Evolutionary conservation across 2,329 filamentous ascomycete species (phyloP).

Genomic region (Teratosphaeria gauchensis): DNA sequence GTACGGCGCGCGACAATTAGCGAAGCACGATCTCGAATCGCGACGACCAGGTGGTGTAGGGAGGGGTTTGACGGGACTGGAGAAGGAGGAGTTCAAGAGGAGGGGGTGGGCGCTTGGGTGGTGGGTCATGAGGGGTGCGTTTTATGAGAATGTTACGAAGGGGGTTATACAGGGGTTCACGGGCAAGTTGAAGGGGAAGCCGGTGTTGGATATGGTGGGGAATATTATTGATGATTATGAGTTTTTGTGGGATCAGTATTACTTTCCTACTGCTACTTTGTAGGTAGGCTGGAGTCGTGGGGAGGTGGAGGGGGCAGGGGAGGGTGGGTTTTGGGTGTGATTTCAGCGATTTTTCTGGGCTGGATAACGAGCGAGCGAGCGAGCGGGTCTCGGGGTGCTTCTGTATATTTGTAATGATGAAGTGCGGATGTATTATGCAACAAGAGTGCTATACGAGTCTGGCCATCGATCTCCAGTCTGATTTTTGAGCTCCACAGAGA

Average conservation of each 20-base stretch:
- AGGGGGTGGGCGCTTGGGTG: constrained; percentile 84
- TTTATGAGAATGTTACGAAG: constrained; percentile 83
- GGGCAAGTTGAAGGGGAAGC: constrained; percentile 58
- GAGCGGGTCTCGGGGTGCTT: too few species aligned
- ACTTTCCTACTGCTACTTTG: constrained; percentile 63
- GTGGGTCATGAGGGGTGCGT: constrained; percentile 95
- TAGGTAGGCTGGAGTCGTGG: constrained; percentile 18
- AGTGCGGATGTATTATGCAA: too few species aligned
- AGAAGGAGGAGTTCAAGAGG: constrained; percentile 81
- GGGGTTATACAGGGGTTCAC: constrained; percentile 60
- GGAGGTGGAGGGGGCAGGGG: too few species aligned
- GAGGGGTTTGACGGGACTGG: constrained; percentile 68
- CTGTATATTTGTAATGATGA: too few species aligned
- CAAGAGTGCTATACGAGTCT: too few species aligned
- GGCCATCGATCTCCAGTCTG: too few species aligned
- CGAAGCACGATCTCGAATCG: constrained; percentile 55
- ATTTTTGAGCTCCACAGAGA: too few species aligned
- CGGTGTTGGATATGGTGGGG: constrained; percentile 69
- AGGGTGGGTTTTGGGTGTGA: too few species aligned
- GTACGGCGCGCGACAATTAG: constrained; percentile 77
- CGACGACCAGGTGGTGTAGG: constrained; percentile 56
- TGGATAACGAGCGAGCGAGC: too few species aligned
- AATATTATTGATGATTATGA: constrained; percentile 92
- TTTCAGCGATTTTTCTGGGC: too few species aligned
- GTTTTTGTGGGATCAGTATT: constrained; percentile 96